Evolutionary conservation across 306 rosid species (phyloP).

Genomic region (Rubus idaeus): DNA sequence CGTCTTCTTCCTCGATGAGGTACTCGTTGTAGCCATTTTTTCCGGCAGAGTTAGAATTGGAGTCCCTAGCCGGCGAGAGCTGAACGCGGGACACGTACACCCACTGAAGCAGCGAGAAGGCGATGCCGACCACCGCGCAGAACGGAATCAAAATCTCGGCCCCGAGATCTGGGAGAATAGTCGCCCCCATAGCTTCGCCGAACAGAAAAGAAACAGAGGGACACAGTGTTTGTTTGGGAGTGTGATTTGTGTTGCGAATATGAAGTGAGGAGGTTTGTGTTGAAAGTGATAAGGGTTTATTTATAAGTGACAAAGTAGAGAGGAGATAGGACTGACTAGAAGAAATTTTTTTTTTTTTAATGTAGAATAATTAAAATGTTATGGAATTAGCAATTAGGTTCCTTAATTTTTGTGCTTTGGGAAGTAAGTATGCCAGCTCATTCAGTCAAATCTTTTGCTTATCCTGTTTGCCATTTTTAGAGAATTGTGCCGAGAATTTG

Average conservation of each 20-base stretch:
- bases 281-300: neutral
- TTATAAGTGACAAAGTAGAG: conserved; percentile 20
- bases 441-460: neutral
- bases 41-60: conserved; percentile 28
- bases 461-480: conserved; percentile 4
- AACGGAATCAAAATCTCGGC: conserved; percentile 79
- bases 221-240: neutral
- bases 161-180: conserved; percentile 77
- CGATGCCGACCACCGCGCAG: conserved; percentile 73
- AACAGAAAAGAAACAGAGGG: conserved; percentile 1
- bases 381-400: too few species aligned
- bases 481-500: neutral
- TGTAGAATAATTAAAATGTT: neutral
- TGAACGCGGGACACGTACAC: conserved; percentile 63
- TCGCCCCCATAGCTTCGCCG: conserved; percentile 51
- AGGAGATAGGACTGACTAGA: neutral
- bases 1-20: conserved; percentile 93
- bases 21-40: conserved; percentile 74
- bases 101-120: conserved; percentile 78
- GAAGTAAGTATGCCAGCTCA: neutral
- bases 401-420: neutral
- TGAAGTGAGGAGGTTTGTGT: conserved; percentile 2
- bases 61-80: conserved; percentile 51
- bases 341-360: neutral
- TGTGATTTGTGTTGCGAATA: neutral